Base-by-base conservation (phyloP, 129 eudicot species). In the Saussurea involucrata region DNA sequence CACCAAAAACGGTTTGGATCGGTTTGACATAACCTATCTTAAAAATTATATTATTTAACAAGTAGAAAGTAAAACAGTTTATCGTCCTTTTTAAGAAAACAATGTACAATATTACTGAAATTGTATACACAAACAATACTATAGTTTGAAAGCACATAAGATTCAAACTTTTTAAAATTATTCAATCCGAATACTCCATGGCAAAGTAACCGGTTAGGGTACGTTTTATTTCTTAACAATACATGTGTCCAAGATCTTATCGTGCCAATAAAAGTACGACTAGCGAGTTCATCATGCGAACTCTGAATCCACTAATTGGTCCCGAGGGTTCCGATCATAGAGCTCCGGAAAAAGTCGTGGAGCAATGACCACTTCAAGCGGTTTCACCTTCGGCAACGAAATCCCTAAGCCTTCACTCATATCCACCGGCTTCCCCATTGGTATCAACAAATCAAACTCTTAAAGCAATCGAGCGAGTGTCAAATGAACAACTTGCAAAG, bases 391-490 rank as follows among this genome's bases (percentile, higher is more conserved):
- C 3, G 85, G 83, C 78, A 77, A 77, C 7, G 83, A 65, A 11
- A 68, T 46, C 29, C 88, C 82, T 10, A 53, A 77, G 15, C 65
- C 80, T 20, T 67, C 80, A 0, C 18, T 66, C 68, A 76, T 67
- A 20, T 76, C 80, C 80, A 76, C 80, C 29, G 49, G 55, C 5
- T 66, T 31, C 34, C 80, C 74, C 34, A 49, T 67, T 21, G 74
- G 80, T 18, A 57, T 76, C 32, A 74, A 76, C 80, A 76, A 67
- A 25, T 76, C 74, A 67, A 67, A 76, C 78, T 3, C 85, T 46
- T 81, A 85, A 68, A 85, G 70, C 40, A 85, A 63, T 12, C 83
- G 44, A 27, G 83, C 85, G 37, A 85, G 74, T 65, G 73, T 55
- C 77, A 81, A 69, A 17, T 81, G 78, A 25, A 68, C 37, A 6